These are phyloP conservation scores for Pneumocystis jirovecii DNA, from an alignment of 1,139 yeast genomes.

Conservation along the genomic window DNA sequence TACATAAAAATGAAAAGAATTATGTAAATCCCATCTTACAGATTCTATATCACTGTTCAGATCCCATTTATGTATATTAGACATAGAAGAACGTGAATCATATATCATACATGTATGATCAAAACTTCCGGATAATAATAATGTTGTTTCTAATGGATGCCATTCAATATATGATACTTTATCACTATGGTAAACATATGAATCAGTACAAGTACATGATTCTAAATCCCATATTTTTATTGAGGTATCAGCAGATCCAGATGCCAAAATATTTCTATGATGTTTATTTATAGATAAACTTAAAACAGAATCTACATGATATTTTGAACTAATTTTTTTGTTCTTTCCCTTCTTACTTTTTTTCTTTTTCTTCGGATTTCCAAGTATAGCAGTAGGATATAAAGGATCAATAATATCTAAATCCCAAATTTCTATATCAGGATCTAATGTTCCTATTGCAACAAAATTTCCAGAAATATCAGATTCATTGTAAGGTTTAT, in stretches of 20 bases:
- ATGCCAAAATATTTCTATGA: constrained; percentile 75
- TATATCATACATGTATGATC: constrained; percentile 65
- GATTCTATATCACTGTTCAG: constrained; percentile 70
- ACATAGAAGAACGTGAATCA: constrained; percentile 61
- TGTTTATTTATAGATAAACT: constrained; percentile 69
- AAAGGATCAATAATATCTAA: constrained; percentile 84
- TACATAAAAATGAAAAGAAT: constrained; percentile 58
- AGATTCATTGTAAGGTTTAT: constrained; percentile 27
- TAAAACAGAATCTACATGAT: constrained; percentile 88
- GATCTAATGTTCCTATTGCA: constrained; percentile 94
- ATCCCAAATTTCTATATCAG: constrained; percentile 94
- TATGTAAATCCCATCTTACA: constrained; percentile 45
- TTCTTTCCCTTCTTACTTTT: constrained; percentile 27
- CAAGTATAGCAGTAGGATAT: constrained; percentile 84
- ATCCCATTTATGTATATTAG: constrained; percentile 51
- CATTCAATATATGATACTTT: constrained; percentile 80
- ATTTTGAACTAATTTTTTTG: constrained; percentile 45
- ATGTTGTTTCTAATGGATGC: constrained; percentile 65
- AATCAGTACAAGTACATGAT: constrained; percentile 49
- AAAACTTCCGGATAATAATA: constrained; percentile 82
- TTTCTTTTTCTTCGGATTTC: constrained; percentile 26
- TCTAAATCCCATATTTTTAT: constrained; percentile 90
- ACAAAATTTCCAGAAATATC: constrained; percentile 62
- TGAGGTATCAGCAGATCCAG: constrained; percentile 90
- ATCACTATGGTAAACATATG: constrained; percentile 43